These are phyloP conservation scores for Sherardia arvensis DNA, from an alignment of 257 asterid species.

Conservation along the genomic window DNA sequence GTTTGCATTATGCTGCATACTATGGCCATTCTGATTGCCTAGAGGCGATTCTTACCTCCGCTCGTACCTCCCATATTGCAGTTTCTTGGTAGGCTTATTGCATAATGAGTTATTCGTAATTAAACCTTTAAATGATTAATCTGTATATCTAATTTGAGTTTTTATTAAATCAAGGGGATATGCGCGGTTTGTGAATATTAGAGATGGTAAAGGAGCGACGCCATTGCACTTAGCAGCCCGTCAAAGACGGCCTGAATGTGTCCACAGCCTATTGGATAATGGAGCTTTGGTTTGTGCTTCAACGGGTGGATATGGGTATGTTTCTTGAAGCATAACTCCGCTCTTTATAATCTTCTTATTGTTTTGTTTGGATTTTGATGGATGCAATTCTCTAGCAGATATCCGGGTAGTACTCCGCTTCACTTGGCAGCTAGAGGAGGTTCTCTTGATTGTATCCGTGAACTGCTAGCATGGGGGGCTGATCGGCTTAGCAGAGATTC, in stretches of 20 bases:
- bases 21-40: slow-evolving; percentile 86
- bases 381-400: slow-evolving; percentile 32
- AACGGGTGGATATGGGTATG: slow-evolving; percentile 67
- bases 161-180: slow-evolving; percentile 52
- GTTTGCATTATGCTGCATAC: slow-evolving; percentile 95
- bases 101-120: background rate
- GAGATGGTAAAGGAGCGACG: slow-evolving; percentile 92
- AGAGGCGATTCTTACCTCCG: slow-evolving; percentile 57
- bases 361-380: background rate
- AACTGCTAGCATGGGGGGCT: slow-evolving; percentile 91
- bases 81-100: slow-evolving; percentile 61
- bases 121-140: too few relatives aligned
- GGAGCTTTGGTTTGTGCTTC: slow-evolving; percentile 90
- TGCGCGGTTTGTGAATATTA: slow-evolving; percentile 80
- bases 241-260: slow-evolving; percentile 65
- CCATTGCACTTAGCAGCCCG: slow-evolving; percentile 95
- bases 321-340: background rate
- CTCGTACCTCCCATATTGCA: slow-evolving; percentile 68
- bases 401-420: slow-evolving; percentile 87
- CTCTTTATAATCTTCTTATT: background rate
- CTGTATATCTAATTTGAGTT: background rate
- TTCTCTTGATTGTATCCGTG: slow-evolving; percentile 85
- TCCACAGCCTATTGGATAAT: slow-evolving; percentile 57
- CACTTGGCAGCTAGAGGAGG: slow-evolving; percentile 99
- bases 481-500: slow-evolving; percentile 79